Conservation (phyloP, 768 basidiomycete genomes). For the Chiua virens region DNA sequence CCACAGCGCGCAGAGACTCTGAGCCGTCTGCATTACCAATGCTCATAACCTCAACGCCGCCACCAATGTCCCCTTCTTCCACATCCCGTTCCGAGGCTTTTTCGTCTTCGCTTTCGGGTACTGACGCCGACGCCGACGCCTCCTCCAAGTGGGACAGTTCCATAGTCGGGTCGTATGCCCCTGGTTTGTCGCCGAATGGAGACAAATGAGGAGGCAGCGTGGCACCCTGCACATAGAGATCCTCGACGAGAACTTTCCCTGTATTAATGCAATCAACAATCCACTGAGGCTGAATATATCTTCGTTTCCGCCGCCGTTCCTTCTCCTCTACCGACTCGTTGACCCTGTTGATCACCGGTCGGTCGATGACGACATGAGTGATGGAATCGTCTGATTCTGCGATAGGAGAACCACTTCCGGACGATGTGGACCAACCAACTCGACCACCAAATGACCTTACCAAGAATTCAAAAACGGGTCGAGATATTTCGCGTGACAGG, state of each 20-base stretch:
- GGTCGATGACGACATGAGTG: slow-evolving; percentile 94
- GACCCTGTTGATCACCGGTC: slow-evolving; percentile 57
- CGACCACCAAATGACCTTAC: slow-evolving; percentile 90
- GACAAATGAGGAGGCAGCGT: slow-evolving; percentile 92
- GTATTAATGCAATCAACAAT: slow-evolving; percentile 94
- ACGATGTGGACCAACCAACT: slow-evolving; percentile 84
- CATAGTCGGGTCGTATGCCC: slow-evolving; percentile 69
- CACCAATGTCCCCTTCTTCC: slow-evolving; percentile 30
- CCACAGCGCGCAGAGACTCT: slow-evolving; percentile 77
- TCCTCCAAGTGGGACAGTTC: slow-evolving; percentile 26
- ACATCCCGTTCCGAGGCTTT: slow-evolving; percentile 18
- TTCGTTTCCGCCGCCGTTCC: slow-evolving; percentile 65
- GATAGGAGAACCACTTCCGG: slow-evolving; percentile 79
- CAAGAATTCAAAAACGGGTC: slow-evolving; percentile 91
- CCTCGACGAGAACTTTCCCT: slow-evolving; percentile 80
- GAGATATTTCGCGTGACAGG: slow-evolving; percentile 89
- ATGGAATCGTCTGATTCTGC: slow-evolving; percentile 78
- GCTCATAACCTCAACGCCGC: slow-evolving; percentile 26
- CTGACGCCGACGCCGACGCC: slow-evolving; percentile 29
- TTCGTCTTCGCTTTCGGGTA: slow-evolving; percentile 29
- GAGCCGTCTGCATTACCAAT: slow-evolving; percentile 50
- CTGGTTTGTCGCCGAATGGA: slow-evolving; percentile 84
- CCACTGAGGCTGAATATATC: slow-evolving; percentile 97
- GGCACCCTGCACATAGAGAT: slow-evolving; percentile 81
- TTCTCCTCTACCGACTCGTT: slow-evolving; percentile 58